Conservation (phyloP, 1,284 basidiomycete species). For the Blastosporella zonata region DNA sequence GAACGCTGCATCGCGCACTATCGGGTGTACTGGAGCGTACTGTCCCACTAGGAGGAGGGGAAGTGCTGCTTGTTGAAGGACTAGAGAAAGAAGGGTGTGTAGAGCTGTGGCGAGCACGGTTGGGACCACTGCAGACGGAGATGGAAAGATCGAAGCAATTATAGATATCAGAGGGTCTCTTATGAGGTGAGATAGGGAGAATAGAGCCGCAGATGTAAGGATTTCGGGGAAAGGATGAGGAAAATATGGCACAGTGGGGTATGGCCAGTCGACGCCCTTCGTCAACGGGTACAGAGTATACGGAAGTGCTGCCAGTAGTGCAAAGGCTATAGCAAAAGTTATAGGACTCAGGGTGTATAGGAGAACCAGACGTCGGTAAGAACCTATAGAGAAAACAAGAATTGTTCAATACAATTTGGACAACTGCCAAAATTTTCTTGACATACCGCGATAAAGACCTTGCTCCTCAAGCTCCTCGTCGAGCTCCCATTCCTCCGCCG, state of each 20-base stretch:
- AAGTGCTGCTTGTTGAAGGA: constrained; percentile 54
- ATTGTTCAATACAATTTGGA: constrained; percentile 4
- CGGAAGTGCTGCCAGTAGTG: constrained; percentile 48
- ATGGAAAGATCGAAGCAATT: constrained; percentile 20
- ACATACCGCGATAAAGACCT: constrained; percentile 58
- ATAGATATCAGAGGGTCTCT: constrained; percentile 47
- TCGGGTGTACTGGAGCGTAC: constrained; percentile 42
- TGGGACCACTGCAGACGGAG: constrained; percentile 17
- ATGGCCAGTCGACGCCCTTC: constrained; percentile 28
- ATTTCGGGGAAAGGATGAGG: constrained; percentile 61
- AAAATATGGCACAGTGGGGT: constrained; percentile 44
- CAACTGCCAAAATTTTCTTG: background rate
- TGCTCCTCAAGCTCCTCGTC: constrained; percentile 56
- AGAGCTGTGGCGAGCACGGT: constrained; percentile 47
- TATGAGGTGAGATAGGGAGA: constrained; percentile 56
- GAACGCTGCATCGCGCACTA: constrained; percentile 59
- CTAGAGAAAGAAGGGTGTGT: constrained; percentile 47
- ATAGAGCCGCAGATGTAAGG: constrained; percentile 55
- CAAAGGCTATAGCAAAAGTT: constrained; percentile 45
- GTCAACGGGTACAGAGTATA: constrained; percentile 41
- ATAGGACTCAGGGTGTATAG: constrained; percentile 58
- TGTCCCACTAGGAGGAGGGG: constrained; percentile 51
- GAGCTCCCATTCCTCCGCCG: constrained; percentile 36
- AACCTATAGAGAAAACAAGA: constrained; percentile 41
- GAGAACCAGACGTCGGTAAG: constrained; percentile 49